Conservation (phyloP, 1,284 basidiomycete species). For the Somion occarium region DNA sequence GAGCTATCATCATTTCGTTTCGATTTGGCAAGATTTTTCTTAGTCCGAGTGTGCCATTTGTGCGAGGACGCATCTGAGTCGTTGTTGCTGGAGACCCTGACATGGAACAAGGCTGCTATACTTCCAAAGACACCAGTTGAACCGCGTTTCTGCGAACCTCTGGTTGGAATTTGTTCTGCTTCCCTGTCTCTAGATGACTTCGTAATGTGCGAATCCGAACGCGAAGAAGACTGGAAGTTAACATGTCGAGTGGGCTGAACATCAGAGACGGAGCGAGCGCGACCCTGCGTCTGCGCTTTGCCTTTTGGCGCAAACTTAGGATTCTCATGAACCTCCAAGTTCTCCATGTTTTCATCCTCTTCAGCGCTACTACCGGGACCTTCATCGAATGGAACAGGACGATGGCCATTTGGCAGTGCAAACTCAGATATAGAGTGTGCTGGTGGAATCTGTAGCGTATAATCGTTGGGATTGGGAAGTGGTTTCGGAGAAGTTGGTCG, state of each 20-base stretch:
- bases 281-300: conserved; percentile 7
- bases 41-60: conserved; percentile 45
- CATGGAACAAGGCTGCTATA: conserved; percentile 25
- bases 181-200: too few relatives aligned
- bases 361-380: conserved; percentile 30
- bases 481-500: conserved; percentile 3
- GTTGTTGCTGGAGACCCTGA: conserved; percentile 1
- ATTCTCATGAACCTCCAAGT: conserved; percentile 55
- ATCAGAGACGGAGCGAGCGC: conserved; percentile 4
- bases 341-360: conserved; percentile 30
- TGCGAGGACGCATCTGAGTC: conserved; percentile 10
- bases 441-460: conserved; percentile 41
- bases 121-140: conserved; percentile 20
- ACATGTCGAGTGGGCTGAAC: conserved; percentile 2
- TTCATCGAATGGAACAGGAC: conserved; percentile 19
- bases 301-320: conserved; percentile 36
- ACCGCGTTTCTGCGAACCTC: conserved; percentile 14
- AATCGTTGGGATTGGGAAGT: conserved; percentile 8
- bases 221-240: conserved; percentile 11
- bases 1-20: conserved; percentile 29
- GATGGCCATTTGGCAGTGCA: conserved; percentile 30
- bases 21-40: conserved; percentile 36
- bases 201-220: conserved; percentile 8
- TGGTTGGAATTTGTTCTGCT: neutral
- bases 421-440: conserved; percentile 53